Base-by-base conservation (phyloP, 108 stramenopile species). In the Mediolabrus comicus region DNA sequence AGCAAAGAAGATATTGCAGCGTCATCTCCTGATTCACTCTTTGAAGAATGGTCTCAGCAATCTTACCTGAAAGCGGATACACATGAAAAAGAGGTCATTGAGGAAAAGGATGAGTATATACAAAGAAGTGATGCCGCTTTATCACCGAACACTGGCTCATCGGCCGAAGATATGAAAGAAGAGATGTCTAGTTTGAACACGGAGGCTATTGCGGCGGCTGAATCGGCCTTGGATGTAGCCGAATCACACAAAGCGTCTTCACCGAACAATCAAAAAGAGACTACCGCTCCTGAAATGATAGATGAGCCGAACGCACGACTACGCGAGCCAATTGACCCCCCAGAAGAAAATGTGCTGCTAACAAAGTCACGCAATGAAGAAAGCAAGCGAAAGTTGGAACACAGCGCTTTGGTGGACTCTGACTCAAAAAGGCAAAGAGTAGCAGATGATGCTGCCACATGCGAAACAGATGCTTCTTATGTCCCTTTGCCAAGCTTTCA, bases 1-100 rank as follows among this genome's bases (percentile, higher is more conserved):
- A 49, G 22, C 46, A 22, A 49, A 22, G 19, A 22, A 22, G 1
- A 16, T 41, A 13, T 22, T 22, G 31, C 53, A 27, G 28, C 41
- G 11, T 69, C 75, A n/a, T 77, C 75, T 11, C 75, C 75, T 14
- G 75, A 77, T 31, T 69, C 68, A 17, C 56, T 77, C 25, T 77
- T 77, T 24, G 75, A 77, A 33, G 75, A 77, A 53, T 69, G 75
- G 75, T 69, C 68, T 8, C 53, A 62, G 33, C 74, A 75, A 54
- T 62, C 74, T 0, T 13, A 36, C 46, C 22, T 49, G 22, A 13
- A 22, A n/a, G 22, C n/a, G 7, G 46, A 22, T 22, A 22, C 46
- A 0, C 6, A 49, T 7, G 46, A 49, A 49, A 24, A 49, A 22
- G 46, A 24, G 1, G 16, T 16, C 3, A 3, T 17, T 3, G 17